Evolutionary conservation across 2,329 filamentous ascomycete species (phyloP).

Genomic region (Cyphellophora attinorum): DNA sequence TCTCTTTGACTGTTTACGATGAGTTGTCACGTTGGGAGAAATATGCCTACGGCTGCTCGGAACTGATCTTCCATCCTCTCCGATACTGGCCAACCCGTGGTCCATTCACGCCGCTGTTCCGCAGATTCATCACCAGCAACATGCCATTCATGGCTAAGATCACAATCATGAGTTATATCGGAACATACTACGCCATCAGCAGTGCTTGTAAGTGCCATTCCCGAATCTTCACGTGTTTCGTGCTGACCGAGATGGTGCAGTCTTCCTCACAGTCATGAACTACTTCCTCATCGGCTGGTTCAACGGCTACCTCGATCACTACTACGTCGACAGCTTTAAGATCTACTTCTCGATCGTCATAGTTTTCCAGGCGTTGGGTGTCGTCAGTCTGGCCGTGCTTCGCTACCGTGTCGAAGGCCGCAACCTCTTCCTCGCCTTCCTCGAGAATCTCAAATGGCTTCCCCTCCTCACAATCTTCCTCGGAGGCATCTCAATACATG

Average conservation of each 20-base stretch:
- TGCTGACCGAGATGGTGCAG: no score
- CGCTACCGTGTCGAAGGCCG: constrained; percentile 52
- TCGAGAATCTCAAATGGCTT: constrained; percentile 55
- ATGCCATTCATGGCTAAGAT: constrained; percentile 53
- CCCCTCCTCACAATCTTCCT: constrained; percentile 64
- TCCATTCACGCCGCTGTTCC: constrained; percentile 71
- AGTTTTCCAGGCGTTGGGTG: constrained; percentile 57
- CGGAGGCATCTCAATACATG: constrained; percentile 69
- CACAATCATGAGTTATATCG: constrained; percentile 62
- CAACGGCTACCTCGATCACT: constrained; percentile 56
- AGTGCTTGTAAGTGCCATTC: constrained; percentile 54
- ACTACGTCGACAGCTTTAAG: constrained; percentile 57
- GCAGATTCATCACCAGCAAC: constrained; percentile 60
- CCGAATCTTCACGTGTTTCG: no score
- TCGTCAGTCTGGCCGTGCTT: constrained; percentile 51
- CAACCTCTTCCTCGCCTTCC: constrained; percentile 38
- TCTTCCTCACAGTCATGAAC: constrained; percentile 57
- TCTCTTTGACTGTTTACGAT: constrained; percentile 75
- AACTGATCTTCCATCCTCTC: constrained; percentile 71
- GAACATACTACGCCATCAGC: constrained; percentile 63
- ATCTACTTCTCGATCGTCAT: constrained; percentile 52
- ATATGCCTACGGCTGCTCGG: constrained; percentile 76
- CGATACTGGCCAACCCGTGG: constrained; percentile 63
- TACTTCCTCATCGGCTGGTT: constrained; percentile 66
- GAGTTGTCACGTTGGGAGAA: constrained; percentile 81